Percentiles rank a stretch among this genome's conserved stretches.
phyloP scores from a whole-genome alignment of 352 stramenopile genomes.

The Globisporangium solare region DNA sequence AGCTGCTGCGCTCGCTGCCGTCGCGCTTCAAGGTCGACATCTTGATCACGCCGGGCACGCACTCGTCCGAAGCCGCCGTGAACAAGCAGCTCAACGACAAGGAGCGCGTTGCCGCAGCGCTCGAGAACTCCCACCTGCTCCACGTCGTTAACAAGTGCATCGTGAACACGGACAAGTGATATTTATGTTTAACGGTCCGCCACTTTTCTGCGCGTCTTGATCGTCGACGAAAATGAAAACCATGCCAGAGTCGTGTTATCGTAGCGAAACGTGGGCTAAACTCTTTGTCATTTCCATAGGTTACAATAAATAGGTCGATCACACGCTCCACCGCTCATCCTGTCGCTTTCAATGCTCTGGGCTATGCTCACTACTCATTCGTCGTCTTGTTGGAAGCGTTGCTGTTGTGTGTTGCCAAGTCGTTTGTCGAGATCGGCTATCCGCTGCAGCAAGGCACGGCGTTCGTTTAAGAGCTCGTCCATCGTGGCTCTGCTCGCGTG shows the following conservation, averaged over 20 bases:
- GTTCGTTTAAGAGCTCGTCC: slow-evolving; percentile 29
- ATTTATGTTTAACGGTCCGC: slow-evolving; percentile 3
- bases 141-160: slow-evolving; percentile 97
- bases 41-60: slow-evolving; percentile 91
- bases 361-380: not conserved
- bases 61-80: slow-evolving; percentile 93
- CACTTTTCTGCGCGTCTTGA: not conserved
- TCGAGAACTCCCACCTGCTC: slow-evolving; percentile 96
- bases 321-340: slow-evolving; percentile 4
- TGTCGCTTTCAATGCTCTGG: not conserved
- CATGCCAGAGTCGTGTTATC: no score
- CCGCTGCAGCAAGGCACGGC: slow-evolving; percentile 27
- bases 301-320: slow-evolving; percentile 6
- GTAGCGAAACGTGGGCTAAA: no score
- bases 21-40: slow-evolving; percentile 93
- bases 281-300: not conserved
- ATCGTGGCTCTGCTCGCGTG: slow-evolving; percentile 7
- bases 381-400: not conserved
- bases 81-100: slow-evolving; percentile 98
- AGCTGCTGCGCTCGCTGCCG: slow-evolving; percentile 92
- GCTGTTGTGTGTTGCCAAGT: slow-evolving; percentile 12
- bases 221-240: no score
- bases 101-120: slow-evolving; percentile 92
- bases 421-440: slow-evolving; percentile 37
- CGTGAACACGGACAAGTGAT: slow-evolving; percentile 83